phyloP scores from a whole-genome alignment of 768 basidiomycete genomes.

The Calocybe cyanea region DNA sequence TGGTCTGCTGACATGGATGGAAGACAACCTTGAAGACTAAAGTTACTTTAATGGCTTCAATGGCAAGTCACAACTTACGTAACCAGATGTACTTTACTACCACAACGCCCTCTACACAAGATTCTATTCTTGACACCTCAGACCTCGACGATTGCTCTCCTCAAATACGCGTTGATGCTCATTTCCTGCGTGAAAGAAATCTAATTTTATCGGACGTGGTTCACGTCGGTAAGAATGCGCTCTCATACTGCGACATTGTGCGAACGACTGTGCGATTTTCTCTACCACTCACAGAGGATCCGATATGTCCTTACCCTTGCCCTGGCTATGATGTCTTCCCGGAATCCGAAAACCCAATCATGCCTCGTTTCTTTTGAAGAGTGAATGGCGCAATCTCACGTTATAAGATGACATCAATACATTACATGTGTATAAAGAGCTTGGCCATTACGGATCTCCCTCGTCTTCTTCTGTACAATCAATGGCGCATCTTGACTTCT shows the following conservation, averaged over 20 bases:
- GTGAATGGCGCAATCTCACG: slow-evolving; percentile 10
- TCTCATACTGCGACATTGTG: no score
- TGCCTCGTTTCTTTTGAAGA: background rate
- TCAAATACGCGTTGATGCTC: no score
- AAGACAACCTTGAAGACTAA: background rate
- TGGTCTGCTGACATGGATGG: slow-evolving; percentile 21
- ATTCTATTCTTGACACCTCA: no score
- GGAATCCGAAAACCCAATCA: background rate
- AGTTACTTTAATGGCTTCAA: background rate
- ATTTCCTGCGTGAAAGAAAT: no score
- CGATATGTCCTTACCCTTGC: no score
- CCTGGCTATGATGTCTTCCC: background rate
- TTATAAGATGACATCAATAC: background rate
- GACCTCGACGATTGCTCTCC: no score
- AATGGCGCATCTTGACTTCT: slow-evolving; percentile 28
- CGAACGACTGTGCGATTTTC: no score
- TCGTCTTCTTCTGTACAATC: slow-evolving; percentile 18
- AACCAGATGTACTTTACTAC: background rate
- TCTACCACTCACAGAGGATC: no score
- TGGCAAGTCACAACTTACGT: background rate
- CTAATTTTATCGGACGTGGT: no score
- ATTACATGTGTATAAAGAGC: background rate
- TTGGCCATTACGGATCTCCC: background rate
- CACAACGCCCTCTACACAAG: background rate
- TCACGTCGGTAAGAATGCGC: no score